Conservation (phyloP, 768 basidiomycete species). For the Tricholoma furcatifolium region DNA sequence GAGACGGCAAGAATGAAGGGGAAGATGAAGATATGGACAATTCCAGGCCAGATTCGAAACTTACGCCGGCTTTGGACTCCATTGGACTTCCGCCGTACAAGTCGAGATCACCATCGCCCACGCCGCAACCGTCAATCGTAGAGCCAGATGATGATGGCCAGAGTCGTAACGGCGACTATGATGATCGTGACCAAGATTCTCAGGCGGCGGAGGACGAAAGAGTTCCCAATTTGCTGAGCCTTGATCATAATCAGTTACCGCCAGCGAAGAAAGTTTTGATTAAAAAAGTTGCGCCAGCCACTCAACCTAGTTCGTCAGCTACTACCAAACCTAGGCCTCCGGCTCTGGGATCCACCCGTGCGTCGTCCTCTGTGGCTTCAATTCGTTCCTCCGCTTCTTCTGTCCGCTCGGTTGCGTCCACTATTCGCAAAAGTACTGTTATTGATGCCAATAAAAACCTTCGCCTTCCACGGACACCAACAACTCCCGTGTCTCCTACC, state of each 20-base stretch:
- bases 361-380: slow-evolving; percentile 33
- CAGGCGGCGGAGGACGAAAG: background rate
- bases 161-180: slow-evolving; percentile 6
- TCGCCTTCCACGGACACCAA: slow-evolving; percentile 4
- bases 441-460: slow-evolving; percentile 11
- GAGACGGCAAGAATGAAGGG: slow-evolving; percentile 19
- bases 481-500: slow-evolving; percentile 9
- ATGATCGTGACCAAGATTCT: slow-evolving; percentile 2
- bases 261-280: slow-evolving; percentile 9
- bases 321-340: slow-evolving; percentile 1
- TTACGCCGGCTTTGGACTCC: slow-evolving; percentile 47
- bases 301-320: background rate
- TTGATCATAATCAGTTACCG: slow-evolving; percentile 14
- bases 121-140: slow-evolving; percentile 20
- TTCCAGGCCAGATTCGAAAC: slow-evolving; percentile 68
- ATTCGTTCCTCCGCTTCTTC: slow-evolving; percentile 25
- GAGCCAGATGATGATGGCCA: slow-evolving; percentile 18
- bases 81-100: slow-evolving; percentile 14
- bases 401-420: slow-evolving; percentile 28
- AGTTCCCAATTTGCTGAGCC: slow-evolving; percentile 6
- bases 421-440: slow-evolving; percentile 24
- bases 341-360: slow-evolving; percentile 12
- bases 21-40: slow-evolving; percentile 23
- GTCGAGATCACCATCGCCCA: slow-evolving; percentile 16
- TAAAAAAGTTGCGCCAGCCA: slow-evolving; percentile 9